phyloP scores from a whole-genome alignment of 306 rosid genomes.

The Prunus padus region DNA sequence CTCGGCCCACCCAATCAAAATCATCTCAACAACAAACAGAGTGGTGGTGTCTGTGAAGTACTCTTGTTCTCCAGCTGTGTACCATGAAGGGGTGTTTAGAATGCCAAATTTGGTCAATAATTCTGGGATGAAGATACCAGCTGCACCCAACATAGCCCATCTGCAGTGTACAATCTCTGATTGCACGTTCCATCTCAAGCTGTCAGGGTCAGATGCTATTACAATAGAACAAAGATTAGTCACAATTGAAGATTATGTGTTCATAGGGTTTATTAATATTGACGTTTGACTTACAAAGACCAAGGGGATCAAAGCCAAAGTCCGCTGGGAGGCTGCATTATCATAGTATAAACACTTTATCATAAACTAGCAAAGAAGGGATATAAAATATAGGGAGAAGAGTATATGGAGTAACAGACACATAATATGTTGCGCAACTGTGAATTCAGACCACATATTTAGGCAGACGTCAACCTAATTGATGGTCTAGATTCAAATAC shows the following conservation, averaged over 20 bases:
- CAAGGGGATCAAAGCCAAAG: constrained; percentile 82
- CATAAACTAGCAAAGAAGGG: not conserved
- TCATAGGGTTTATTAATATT: not conserved
- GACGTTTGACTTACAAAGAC: constrained; percentile 46
- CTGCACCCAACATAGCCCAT: constrained; percentile 82
- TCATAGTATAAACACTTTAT: not conserved
- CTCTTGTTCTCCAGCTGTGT: constrained; percentile 61
- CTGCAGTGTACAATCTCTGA: constrained; percentile 73
- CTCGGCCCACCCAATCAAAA: constrained; percentile 78
- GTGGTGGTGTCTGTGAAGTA: constrained; percentile 80
- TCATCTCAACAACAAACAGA: constrained; percentile 55
- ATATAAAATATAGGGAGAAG: not conserved
- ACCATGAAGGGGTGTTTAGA: constrained; percentile 73
- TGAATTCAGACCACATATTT: not conserved
- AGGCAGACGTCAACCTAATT: not conserved
- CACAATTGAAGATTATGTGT: too few relatives aligned
- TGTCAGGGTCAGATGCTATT: constrained; percentile 70
- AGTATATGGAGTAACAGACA: not conserved
- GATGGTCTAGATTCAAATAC: not conserved
- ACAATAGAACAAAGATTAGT: not conserved
- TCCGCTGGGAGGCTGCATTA: constrained; percentile 66
- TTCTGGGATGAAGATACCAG: constrained; percentile 77
- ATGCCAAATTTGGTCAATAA: constrained; percentile 67
- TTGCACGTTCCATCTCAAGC: constrained; percentile 62
- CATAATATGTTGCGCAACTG: not conserved